These are phyloP conservation scores for Kodamaea suecica DNA, from an alignment of 1,139 yeast genomes.

Conservation along the genomic window DNA sequence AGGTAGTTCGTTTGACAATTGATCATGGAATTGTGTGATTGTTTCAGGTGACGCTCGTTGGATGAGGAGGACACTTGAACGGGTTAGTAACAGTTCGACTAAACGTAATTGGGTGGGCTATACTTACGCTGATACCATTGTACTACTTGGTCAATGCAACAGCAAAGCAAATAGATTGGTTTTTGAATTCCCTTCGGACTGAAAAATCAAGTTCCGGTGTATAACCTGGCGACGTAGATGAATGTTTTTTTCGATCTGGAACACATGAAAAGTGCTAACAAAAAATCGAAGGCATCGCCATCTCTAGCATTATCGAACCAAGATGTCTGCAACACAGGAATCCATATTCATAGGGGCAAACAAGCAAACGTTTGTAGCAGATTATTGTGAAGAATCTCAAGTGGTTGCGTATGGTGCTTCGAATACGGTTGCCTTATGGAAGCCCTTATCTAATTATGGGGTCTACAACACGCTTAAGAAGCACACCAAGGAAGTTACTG, in stretches of 20 bases:
- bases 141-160: too few species aligned
- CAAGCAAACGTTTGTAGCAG: slow-evolving; percentile 66
- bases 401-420: slow-evolving; percentile 78
- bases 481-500: slow-evolving; percentile 56
- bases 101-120: too few species aligned
- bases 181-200: too few species aligned
- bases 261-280: too few species aligned
- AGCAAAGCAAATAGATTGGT: too few species aligned
- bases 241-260: too few species aligned
- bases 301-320: too few species aligned
- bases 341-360: slow-evolving; percentile 80
- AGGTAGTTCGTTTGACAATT: slow-evolving; percentile 62
- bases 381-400: slow-evolving; percentile 38
- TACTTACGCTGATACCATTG: not conserved
- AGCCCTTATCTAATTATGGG: slow-evolving; percentile 51
- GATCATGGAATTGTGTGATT: slow-evolving; percentile 64
- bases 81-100: slow-evolving; percentile 19
- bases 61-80: slow-evolving; percentile 47
- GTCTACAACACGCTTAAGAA: slow-evolving; percentile 55
- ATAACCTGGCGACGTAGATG: too few species aligned
- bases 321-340: slow-evolving; percentile 27
- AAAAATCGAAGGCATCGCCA: too few species aligned
- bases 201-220: too few species aligned
- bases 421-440: slow-evolving; percentile 71
- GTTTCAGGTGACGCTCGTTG: slow-evolving; percentile 61